These are phyloP conservation scores for Iris macrosiphon DNA, from an alignment of 106 monocot genomes.

Conservation along the genomic window DNA sequence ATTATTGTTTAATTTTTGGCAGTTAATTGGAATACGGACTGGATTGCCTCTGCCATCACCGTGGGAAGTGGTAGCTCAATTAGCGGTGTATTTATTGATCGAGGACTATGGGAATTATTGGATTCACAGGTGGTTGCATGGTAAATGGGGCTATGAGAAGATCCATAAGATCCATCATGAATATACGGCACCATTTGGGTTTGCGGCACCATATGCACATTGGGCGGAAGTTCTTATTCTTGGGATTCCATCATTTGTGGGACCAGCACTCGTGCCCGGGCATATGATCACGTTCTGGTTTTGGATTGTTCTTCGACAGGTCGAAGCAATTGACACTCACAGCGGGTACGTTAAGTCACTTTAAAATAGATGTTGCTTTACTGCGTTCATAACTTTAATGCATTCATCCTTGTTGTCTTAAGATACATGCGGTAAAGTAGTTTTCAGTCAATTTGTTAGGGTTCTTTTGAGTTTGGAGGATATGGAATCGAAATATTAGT, in stretches of 20 bases:
- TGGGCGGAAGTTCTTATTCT: constrained; percentile 84
- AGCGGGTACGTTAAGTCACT: no score
- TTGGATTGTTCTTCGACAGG: constrained; percentile 77
- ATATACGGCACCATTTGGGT: constrained; percentile 85
- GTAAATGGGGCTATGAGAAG: constrained; percentile 83
- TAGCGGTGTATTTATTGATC: constrained; percentile 68
- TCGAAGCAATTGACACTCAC: constrained; percentile 89
- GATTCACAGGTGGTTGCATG: constrained; percentile 70
- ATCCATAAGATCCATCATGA: constrained; percentile 90
- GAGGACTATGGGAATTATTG: constrained; percentile 96
- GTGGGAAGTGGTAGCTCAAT: constrained; percentile 59
- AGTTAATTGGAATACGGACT: constrained; percentile 80
- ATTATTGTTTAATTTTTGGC: constrained; percentile 1
- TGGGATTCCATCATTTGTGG: constrained; percentile 79
- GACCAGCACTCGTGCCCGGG: constrained; percentile 72
- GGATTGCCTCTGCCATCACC: constrained; percentile 61
- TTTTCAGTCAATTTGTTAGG: no score
- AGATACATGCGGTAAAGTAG: no score
- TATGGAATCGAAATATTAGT: no score
- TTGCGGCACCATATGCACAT: constrained; percentile 90
- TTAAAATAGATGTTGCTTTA: no score
- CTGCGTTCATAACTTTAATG: no score
- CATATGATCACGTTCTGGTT: constrained; percentile 92
- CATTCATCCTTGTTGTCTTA: no score
- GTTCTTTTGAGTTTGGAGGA: no score